A percentile compares a stretch with the other conserved stretches of the same genome.
Conservation (phyloP, 176 grass and related monocot species). For the Oryza meridionalis region DNA sequence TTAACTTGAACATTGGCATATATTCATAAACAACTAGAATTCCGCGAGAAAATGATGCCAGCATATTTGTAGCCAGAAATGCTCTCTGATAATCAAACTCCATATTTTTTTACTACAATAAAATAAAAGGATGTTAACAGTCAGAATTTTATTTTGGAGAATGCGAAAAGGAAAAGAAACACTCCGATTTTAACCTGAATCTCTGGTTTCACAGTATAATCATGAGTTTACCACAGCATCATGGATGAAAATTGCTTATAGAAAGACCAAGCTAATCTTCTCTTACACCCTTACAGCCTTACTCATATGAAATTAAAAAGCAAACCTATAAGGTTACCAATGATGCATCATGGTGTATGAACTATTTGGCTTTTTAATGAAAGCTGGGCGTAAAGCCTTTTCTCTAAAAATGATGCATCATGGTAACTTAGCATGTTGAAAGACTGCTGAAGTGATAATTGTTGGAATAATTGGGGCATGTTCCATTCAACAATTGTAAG, state of each 20-base stretch:
- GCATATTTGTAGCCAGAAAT: constrained; percentile 17
- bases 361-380: too few relatives aligned
- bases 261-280: background rate
- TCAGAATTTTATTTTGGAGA: constrained; percentile 7
- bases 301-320: background rate
- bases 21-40: constrained; percentile 20
- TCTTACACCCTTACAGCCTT: background rate
- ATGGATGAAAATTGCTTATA: constrained; percentile 4
- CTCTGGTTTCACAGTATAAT: constrained; percentile 10
- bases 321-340: background rate
- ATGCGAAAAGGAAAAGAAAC: background rate
- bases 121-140: constrained; percentile 12
- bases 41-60: constrained; percentile 14
- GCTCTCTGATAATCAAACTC: background rate
- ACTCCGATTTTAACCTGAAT: background rate
- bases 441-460: constrained; percentile 9
- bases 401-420: too few relatives aligned
- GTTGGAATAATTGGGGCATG: too few relatives aligned
- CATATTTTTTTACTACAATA: background rate
- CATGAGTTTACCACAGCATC: constrained; percentile 11
- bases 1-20: background rate
- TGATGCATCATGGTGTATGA: background rate
- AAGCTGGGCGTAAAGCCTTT: too few relatives aligned
- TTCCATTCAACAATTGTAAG: background rate
- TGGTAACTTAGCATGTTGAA: background rate